These are phyloP conservation scores for Rubroboletus pulcherrimus DNA, from an alignment of 768 basidiomycete species.

Conservation along the genomic window DNA sequence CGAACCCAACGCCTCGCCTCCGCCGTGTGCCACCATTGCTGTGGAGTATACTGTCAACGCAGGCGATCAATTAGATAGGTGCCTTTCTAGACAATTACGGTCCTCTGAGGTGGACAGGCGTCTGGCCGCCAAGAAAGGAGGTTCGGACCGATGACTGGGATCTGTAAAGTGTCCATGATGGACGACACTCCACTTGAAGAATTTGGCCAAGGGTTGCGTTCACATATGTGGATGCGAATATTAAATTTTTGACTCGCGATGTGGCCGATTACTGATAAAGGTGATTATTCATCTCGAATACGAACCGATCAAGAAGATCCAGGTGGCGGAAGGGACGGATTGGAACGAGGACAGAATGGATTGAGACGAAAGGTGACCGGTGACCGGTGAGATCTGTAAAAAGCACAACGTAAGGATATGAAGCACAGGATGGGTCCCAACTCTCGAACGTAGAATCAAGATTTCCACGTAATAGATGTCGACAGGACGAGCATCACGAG, in stretches of 20 bases:
- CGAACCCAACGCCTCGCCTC: background rate
- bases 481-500: slow-evolving; percentile 4
- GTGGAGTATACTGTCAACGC: background rate
- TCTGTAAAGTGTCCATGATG: background rate
- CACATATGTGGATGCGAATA: background rate
- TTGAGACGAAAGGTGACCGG: background rate
- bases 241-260: background rate
- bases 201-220: background rate
- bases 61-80: background rate
- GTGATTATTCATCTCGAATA: slow-evolving; percentile 13
- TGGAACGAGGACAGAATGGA: background rate
- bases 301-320: slow-evolving; percentile 15
- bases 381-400: background rate
- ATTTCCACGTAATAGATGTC: slow-evolving; percentile 15
- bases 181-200: background rate
- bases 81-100: background rate
- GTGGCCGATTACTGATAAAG: slow-evolving; percentile 5
- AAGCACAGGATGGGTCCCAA: background rate
- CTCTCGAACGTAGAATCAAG: slow-evolving; percentile 3
- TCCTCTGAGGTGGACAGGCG: background rate
- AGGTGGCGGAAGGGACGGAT: background rate
- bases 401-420: slow-evolving; percentile 3
- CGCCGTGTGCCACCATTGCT: background rate
- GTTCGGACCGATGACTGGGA: background rate
- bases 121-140: background rate